Base-by-base conservation (phyloP, 2,329 filamentous ascomycete species). In the Sphaerulina musiva region DNA sequence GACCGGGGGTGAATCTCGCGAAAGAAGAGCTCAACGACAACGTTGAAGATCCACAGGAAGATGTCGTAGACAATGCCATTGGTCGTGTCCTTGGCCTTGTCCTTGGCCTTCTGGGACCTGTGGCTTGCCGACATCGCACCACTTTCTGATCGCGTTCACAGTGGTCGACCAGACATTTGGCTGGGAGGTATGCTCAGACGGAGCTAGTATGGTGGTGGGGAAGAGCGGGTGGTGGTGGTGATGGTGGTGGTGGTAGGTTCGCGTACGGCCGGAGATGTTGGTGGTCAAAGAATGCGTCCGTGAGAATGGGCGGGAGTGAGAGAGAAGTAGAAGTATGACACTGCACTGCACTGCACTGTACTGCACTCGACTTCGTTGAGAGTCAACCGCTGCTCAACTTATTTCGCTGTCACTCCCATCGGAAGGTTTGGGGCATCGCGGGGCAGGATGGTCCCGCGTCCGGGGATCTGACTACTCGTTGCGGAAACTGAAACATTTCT, bases 1-100 rank as follows among this genome's bases (percentile, higher is more conserved):
- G 90, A 90, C 61, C 93, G 82, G 10, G 93, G 93, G 69, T 97
- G 91, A 12, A 98, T 89, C 73, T 98, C 93, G 63, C 93, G 86
- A 77, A 98, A 98, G 81, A 98, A 98, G 62, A 96, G 83, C 72
- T 98, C 93, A 61, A 95, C 84, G 49, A 97, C 78, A 60, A 97
- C 81, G 41, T 85, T 87, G 69, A 90, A 86, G 46, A 79, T 78
- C 79, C 87, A 89, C 32, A 91, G 77, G 66, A 90, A 86, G 55
- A 84, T 77, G 73, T 91, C 87, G 70, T 91, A 91, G 52, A 66
- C 59, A 41, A 71, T 50, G 54, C 62, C 60, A 20, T 62, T 58
- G 43, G 63, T 58, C 34, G 61, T 55, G 17, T 60, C 53, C 51
- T 64, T 64, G 52, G 58, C 59, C 60, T 64, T 62, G 32, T 43